These are phyloP conservation scores for Penicillium digitatum DNA, from an alignment of 2,329 filamentous ascomycete genomes.

Conservation along the genomic window DNA sequence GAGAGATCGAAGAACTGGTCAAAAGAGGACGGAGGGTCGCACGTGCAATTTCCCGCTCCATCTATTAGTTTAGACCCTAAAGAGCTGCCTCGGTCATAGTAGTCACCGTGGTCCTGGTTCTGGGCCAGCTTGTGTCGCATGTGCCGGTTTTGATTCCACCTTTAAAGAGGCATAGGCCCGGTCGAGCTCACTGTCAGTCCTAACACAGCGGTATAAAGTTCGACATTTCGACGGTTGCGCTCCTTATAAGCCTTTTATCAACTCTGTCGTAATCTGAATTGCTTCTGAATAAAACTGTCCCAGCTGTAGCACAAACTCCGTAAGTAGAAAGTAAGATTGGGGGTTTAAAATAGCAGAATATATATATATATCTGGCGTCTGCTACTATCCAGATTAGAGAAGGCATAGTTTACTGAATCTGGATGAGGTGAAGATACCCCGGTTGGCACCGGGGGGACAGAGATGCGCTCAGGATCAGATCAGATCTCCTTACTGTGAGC, in stretches of 20 bases:
- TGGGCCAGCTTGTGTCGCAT: not conserved
- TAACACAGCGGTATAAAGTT: not conserved
- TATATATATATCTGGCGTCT: too few species aligned
- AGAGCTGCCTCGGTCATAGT: not conserved
- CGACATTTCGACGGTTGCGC: not conserved
- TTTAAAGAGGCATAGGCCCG: not conserved
- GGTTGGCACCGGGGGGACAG: conserved; percentile 38
- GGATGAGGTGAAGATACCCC: conserved; percentile 69
- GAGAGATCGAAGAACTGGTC: not conserved
- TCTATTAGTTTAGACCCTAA: not conserved
- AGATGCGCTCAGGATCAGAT: conserved; percentile 23
- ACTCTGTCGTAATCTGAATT: rapidly evolving
- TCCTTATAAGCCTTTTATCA: not conserved
- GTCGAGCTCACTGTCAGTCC: not conserved
- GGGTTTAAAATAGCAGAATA: too few species aligned
- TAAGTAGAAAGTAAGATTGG: not conserved
- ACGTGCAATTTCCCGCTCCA: not conserved
- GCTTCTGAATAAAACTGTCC: not conserved
- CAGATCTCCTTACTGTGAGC: conserved; percentile 62
- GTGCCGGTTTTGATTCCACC: not conserved
- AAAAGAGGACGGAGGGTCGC: not conserved
- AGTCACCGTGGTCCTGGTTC: not conserved
- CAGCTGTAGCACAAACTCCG: rapidly evolving
- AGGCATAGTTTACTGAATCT: too few species aligned
- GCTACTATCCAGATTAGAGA: too few species aligned